These are phyloP conservation scores for Sporothrix sp. DNA, from an alignment of 2,329 filamentous ascomycete genomes.

Conservation along the genomic window DNA sequence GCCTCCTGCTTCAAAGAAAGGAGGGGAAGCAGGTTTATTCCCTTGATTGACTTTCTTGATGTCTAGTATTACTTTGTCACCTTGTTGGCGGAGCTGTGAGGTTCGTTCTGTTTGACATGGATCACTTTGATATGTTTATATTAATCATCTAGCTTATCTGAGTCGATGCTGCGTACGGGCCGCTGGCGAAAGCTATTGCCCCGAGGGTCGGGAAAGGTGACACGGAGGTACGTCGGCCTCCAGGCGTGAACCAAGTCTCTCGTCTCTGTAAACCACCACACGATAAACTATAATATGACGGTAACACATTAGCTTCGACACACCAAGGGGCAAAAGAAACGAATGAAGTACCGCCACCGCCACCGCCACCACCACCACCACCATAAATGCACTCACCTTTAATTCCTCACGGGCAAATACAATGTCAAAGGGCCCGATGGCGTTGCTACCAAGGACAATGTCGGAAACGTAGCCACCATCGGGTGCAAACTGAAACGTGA, in stretches of 20 bases:
- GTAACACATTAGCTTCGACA: background rate
- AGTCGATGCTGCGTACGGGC: constrained; percentile 3
- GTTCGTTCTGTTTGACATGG: background rate
- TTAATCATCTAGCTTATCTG: background rate
- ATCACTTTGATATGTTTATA: background rate
- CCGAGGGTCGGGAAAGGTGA: constrained; percentile 2
- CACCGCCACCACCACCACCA: background rate
- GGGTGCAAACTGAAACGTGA: constrained; percentile 8
- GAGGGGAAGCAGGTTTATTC: constrained; percentile 5
- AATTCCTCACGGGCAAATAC: background rate
- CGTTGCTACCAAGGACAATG: constrained; percentile 7
- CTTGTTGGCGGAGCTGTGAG: background rate
- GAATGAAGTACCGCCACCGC: background rate
- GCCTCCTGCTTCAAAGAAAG: too few relatives aligned
- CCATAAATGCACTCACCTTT: background rate
- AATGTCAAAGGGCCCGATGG: background rate
- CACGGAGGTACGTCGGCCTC: constrained; percentile 4
- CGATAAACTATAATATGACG: background rate
- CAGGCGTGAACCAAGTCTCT: constrained; percentile 3
- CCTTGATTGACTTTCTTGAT: background rate
- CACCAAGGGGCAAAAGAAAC: background rate
- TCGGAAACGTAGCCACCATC: constrained; percentile 5
- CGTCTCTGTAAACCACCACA: constrained; percentile 10
- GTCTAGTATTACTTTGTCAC: constrained; percentile 3
- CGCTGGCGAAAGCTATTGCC: constrained; percentile 7